These are phyloP conservation scores for Pseudophaeomoniella oleicola DNA, from an alignment of 2,329 filamentous ascomycete species.

Conservation along the genomic window DNA sequence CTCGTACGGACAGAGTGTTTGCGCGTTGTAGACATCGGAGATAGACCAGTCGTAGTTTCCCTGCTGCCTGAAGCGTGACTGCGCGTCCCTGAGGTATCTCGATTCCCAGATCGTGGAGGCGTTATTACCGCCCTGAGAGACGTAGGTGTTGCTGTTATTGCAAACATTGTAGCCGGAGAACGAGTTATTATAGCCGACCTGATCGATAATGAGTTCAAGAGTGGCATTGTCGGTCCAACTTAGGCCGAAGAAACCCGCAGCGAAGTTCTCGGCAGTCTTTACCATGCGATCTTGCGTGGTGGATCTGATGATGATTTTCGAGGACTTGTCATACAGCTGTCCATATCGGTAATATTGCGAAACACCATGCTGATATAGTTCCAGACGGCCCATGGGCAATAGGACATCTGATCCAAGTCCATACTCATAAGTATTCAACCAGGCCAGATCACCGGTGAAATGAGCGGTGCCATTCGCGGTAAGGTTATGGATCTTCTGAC, in stretches of 20 bases:
- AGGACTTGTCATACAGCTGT: constrained; percentile 54
- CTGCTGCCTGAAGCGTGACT: constrained; percentile 41
- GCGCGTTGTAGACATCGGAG: constrained; percentile 48
- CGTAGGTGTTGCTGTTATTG: constrained; percentile 38
- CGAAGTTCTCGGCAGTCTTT: constrained; percentile 62
- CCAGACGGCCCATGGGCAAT: constrained; percentile 56
- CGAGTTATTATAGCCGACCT: constrained; percentile 51
- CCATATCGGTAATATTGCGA: constrained; percentile 61
- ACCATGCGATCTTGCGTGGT: constrained; percentile 68
- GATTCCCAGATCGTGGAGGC: constrained; percentile 45
- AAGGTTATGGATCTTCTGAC: constrained; percentile 41
- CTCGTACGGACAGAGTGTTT: constrained; percentile 64
- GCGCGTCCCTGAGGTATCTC: constrained; percentile 52
- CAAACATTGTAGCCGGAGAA: constrained; percentile 54
- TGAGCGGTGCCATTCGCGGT: constrained; percentile 33
- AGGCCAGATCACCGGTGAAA: constrained; percentile 45
- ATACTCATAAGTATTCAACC: constrained; percentile 56
- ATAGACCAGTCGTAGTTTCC: constrained; percentile 50
- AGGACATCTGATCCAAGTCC: constrained; percentile 56
- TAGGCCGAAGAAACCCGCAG: constrained; percentile 65
- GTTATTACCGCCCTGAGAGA: constrained; percentile 35
- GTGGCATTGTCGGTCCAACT: constrained; percentile 59
- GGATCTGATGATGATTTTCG: constrained; percentile 58
- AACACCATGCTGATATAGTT: constrained; percentile 56
- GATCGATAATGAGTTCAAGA: constrained; percentile 58